Base-by-base conservation (phyloP, 805 yeast genomes). In the Saccharomycopsis vini region DNA sequence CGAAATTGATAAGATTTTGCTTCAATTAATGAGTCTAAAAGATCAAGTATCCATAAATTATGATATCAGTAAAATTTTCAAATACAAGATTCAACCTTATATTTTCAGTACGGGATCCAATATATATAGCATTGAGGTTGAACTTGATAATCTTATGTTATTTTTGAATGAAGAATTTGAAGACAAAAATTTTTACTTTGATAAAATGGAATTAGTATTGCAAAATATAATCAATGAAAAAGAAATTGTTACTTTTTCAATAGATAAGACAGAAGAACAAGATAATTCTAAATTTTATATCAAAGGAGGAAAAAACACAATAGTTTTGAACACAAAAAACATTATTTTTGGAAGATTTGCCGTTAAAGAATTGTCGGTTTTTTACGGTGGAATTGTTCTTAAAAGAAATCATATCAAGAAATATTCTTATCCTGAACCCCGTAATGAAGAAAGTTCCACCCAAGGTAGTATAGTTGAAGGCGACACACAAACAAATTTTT, bases 51-150 rank as follows among this genome's bases (percentile, higher is more conserved):
- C 54, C 40, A 18, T 54, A 21, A 43, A 54, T 49, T 52, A 50
- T 30, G 60, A 66, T 0, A 50, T 72, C 5, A 59, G 60, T 3
- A 56, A 57, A 1, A 54, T 74, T 39, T 70, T 75, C 44, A 49
- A 52, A 1, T 52, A 67, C 4, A 43, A 54, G 1, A 48, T 75
- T 2, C 45, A 50, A 3, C 72, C 75, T 0, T 62, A 55, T 41
- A 56, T 77, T 10, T 51, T 56, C 4, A 62, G 65, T 19, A 58
- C 52, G 12, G 52, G 53, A 4, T 59, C 44, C 21, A 73, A 73
- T 51, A 53, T 49, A 5, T 67, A 73, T 42, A 61, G 50, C 31
- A 46, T 77, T 2, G 61, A 57, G 7, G 46, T 73, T 3, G 46
- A 51, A 1, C 33, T 73, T 5, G 45, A 47, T 3, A 69, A 69